These are phyloP conservation scores for Dactylonectria estremocensis DNA, from an alignment of 2,329 filamentous ascomycete genomes.

Conservation along the genomic window DNA sequence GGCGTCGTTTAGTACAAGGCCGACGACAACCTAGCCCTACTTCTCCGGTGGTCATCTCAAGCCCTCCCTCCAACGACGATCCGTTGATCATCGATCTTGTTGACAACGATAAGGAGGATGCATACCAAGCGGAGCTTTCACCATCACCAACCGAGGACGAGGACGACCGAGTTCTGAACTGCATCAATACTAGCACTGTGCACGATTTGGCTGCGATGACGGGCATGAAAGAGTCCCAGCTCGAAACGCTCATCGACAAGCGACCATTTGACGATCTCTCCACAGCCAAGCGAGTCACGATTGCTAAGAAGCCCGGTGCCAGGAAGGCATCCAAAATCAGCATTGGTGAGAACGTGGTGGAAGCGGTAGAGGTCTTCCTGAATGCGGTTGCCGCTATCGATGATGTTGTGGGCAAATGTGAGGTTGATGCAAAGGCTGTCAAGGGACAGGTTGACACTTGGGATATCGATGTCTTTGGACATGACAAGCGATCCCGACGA, in stretches of 20 bases:
- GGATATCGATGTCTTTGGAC: conserved; percentile 65
- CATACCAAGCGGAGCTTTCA: conserved; percentile 55
- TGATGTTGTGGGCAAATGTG: conserved; percentile 82
- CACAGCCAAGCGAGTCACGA: conserved; percentile 76
- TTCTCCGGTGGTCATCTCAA: conserved; percentile 39
- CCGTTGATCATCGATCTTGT: conserved; percentile 55
- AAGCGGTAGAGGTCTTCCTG: conserved; percentile 78
- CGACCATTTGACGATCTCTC: conserved; percentile 81
- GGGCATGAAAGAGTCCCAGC: conserved; percentile 78
- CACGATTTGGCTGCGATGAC: conserved; percentile 88
- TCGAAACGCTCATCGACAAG: conserved; percentile 78
- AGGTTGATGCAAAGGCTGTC: conserved; percentile 75
- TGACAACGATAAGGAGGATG: conserved; percentile 60
- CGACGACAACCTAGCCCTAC: conserved; percentile 47
- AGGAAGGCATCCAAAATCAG: conserved; percentile 62
- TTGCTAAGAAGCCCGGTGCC: conserved; percentile 64
- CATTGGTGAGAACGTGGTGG: conserved; percentile 68
- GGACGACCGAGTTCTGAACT: conserved; percentile 74
- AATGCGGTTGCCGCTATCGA: conserved; percentile 87
- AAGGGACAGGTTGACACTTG: conserved; percentile 63
- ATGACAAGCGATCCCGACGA: conserved; percentile 52
- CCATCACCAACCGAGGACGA: conserved; percentile 51
- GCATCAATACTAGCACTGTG: conserved; percentile 85
- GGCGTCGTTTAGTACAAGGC: conserved; percentile 57
- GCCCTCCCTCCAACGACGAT: conserved; percentile 53